Base-by-base conservation (phyloP, 192 early-diverging fungal genomes). In the Coemansia aciculifera region DNA sequence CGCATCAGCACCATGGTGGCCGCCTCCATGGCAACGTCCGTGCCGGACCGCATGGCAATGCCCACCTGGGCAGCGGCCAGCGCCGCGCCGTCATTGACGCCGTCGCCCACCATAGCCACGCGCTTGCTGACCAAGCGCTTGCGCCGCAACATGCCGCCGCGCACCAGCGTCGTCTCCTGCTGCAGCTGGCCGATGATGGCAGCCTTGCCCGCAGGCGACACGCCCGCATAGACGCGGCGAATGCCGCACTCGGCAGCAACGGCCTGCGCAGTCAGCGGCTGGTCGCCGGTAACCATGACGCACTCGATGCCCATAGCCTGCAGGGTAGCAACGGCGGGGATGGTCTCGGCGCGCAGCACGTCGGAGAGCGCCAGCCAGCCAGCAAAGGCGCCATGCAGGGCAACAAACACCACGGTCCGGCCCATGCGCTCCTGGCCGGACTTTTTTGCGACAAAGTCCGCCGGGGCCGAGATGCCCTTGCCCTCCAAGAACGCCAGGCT, bases 1-100 rank as follows among this genome's bases (percentile, higher is more conserved):
- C 91, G 87, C 95, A 97, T 95, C 51, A 99, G 84, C 15, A 99
- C 92, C 59, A 99, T 90, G 49, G 88, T 85, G 0, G 97, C 97
- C 3, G 97, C 94, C 67, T 95, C 95, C 83, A 97, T 91, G 0
- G 95, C 97, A 49, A 99, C 94, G 77, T 99, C 97, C 0, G 97
- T 95, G 5, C 95, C 97, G 1, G 90, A 91, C 62, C 88, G 90
- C 29, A 97, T 76, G 0, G 95, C 93, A 69, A 99, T 92, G 1
- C 95, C 95, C 13, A 99, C 77, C 66, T 97, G 88, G 9, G 92
- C 85, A 9, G 87, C 86, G 0, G 93, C 95, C 60, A 99, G 76
- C 9, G 94, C 92, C 21, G 94, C 94, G 8, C 94, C 93, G 66
- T 99, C 97, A 65, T 99, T 99, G 72, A 96, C 90, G 39, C 97